Conservation (phyloP, 768 basidiomycete species). For the Phanerodontia chrysosporium region DNA sequence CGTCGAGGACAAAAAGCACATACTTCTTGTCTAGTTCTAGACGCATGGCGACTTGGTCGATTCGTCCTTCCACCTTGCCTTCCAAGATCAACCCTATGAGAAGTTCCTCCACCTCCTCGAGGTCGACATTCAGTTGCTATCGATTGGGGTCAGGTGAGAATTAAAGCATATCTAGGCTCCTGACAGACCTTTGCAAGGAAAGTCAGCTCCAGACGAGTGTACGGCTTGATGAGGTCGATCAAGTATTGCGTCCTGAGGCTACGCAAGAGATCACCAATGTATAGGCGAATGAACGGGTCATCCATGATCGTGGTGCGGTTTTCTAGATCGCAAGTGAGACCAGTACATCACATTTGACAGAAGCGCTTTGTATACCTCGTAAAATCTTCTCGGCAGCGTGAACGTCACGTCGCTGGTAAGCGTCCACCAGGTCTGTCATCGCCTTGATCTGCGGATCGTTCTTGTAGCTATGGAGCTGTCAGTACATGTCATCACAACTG, state of each 20-base stretch:
- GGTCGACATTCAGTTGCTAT: slow-evolving; percentile 94
- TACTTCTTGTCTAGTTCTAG: slow-evolving; percentile 88
- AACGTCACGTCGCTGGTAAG: slow-evolving; percentile 94
- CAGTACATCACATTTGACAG: too few species aligned
- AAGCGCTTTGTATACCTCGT: too few species aligned
- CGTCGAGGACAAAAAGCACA: slow-evolving; percentile 23
- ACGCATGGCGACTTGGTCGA: slow-evolving; percentile 94
- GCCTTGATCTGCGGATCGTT: slow-evolving; percentile 94
- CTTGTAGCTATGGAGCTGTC: slow-evolving; percentile 68
- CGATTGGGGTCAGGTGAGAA: background rate
- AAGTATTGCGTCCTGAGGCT: slow-evolving; percentile 95
- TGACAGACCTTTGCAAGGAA: slow-evolving; percentile 82
- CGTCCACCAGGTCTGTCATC: slow-evolving; percentile 96
- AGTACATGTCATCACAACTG: background rate
- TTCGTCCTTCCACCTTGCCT: slow-evolving; percentile 93
- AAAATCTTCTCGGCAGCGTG: slow-evolving; percentile 97
- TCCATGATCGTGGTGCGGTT: slow-evolving; percentile 96
- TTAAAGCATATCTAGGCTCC: background rate
- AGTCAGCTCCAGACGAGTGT: slow-evolving; percentile 87
- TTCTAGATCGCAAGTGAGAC: slow-evolving; percentile 43
- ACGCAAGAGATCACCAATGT: slow-evolving; percentile 93
- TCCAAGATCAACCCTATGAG: slow-evolving; percentile 92
- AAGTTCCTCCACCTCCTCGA: slow-evolving; percentile 89
- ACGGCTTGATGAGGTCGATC: slow-evolving; percentile 97
- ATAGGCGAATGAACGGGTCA: slow-evolving; percentile 89